These are phyloP conservation scores for Conringia planisiliqua DNA, from an alignment of 345 rosid genomes.

Conservation along the genomic window DNA sequence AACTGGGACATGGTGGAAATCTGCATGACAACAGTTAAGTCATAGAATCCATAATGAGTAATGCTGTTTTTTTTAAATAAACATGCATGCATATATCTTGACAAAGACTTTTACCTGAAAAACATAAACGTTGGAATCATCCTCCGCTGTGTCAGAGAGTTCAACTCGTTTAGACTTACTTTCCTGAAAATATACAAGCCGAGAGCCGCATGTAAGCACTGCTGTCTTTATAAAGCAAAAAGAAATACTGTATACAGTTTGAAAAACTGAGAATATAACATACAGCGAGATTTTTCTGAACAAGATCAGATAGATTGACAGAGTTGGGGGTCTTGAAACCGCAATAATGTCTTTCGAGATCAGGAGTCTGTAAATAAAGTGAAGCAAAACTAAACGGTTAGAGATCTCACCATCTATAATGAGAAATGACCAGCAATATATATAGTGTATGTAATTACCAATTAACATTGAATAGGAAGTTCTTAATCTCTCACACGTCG, in stretches of 20 bases:
- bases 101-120: conserved; percentile 54
- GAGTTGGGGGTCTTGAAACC: conserved; percentile 82
- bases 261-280: conserved; percentile 27
- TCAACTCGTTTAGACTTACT: conserved; percentile 45
- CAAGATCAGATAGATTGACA: conserved; percentile 76
- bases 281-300: conserved; percentile 54
- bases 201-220: not conserved
- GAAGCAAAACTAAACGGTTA: not conserved
- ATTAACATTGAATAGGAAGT: too few relatives aligned
- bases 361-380: conserved; percentile 41
- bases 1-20: conserved; percentile 54
- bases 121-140: conserved; percentile 58
- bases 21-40: conserved; percentile 34
- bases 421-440: too few relatives aligned
- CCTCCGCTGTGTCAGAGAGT: conserved; percentile 56
- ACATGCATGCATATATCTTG: too few relatives aligned
- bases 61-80: too few relatives aligned
- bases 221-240: not conserved
- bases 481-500: too few relatives aligned
- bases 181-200: conserved; percentile 40
- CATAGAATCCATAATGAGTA: not conserved
- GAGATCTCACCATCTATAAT: too few relatives aligned
- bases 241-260: not conserved
- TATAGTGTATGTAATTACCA: too few relatives aligned
- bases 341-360: conserved; percentile 60